Base-by-base conservation (phyloP, 202 grass and related monocot genomes). In the Panicum virgatum region DNA sequence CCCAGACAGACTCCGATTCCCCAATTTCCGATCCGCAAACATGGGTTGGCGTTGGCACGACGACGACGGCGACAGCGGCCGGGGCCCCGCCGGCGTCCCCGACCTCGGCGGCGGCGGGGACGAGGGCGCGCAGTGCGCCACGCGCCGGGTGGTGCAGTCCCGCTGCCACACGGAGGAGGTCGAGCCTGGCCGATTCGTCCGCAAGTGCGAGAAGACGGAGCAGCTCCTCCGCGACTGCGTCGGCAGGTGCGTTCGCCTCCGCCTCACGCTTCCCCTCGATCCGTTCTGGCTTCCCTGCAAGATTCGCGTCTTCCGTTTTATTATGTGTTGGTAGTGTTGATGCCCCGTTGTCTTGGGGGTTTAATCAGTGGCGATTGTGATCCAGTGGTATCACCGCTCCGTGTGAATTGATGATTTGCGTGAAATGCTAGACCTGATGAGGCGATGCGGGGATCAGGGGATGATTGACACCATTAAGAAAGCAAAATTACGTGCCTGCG, bases 1-100 rank as follows among this genome's bases (percentile, higher is more conserved):
- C 72, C 77, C 72, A 8, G 56, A 37, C 43, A 48, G 22, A 47
- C 54, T 11, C 22, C 52, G 64, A 46, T 75, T 34, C 83, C n/a
- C 83, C 40, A 46, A 79, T 75, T n/a, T 80, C 45, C 45, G 37
- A 66, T 39, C 30, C 72, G 26, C 7, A 58, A 47, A 72, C 59
- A 96, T 96, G 93, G 93, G 90, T 51, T 96, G 90, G 90, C 89
- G 85, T 50, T 96, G 88, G 90, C 80, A 88, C 76, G 85, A 93
- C 60, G 90, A 88, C 60, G 77, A 43, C 59, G 67, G 52, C 62
- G 38, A 47, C 66, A 53, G 43, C 68, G 73, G 62, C 46, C 78
- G 77, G 42, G 92, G 86, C 48, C 83, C 89, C 62, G 85, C 56
- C 14, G 84, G n/a, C n/a, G n/a, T n/a, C n/a, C n/a, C n/a, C n/a